Conservation (phyloP, 805 yeast species). For the Lachancea kluyveri region DNA sequence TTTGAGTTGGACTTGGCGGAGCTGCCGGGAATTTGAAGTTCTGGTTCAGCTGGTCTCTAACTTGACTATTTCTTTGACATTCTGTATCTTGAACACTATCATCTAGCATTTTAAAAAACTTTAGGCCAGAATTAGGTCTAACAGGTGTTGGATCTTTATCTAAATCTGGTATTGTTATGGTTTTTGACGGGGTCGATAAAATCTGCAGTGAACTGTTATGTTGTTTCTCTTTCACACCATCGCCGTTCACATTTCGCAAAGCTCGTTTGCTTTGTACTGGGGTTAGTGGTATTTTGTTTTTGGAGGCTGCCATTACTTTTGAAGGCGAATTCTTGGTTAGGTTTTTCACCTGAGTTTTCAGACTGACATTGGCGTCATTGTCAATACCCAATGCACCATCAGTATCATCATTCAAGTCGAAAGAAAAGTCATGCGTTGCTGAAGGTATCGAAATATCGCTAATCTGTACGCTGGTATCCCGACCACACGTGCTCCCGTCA, state of each 20-base stretch:
- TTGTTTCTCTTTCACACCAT: too few species aligned
- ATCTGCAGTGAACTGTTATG: constrained; percentile 16
- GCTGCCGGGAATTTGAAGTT: constrained; percentile 22
- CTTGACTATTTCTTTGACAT: not conserved
- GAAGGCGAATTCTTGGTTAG: constrained; percentile 9
- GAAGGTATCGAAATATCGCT: constrained; percentile 23
- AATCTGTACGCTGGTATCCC: not conserved
- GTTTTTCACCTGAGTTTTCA: constrained; percentile 26
- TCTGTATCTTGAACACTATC: not conserved
- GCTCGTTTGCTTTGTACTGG: too few species aligned
- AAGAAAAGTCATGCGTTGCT: constrained; percentile 25
- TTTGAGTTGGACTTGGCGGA: too few species aligned
- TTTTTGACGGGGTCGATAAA: constrained; percentile 24
- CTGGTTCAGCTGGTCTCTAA: constrained; percentile 14
- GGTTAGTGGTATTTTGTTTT: too few species aligned
- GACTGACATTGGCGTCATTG: constrained; percentile 27
- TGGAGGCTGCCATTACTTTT: not conserved
- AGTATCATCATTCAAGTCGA: constrained; percentile 16
- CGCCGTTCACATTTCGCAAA: too few species aligned
- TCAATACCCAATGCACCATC: constrained; percentile 27
- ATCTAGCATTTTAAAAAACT: constrained; percentile 22
- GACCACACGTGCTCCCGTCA: constrained; percentile 1
- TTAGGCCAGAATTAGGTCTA: constrained; percentile 15
- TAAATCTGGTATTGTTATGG: constrained; percentile 23
- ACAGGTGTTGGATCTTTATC: constrained; percentile 15